Conservation (phyloP, 176 grass and related monocot species). For the Phoenix dactylifera region DNA sequence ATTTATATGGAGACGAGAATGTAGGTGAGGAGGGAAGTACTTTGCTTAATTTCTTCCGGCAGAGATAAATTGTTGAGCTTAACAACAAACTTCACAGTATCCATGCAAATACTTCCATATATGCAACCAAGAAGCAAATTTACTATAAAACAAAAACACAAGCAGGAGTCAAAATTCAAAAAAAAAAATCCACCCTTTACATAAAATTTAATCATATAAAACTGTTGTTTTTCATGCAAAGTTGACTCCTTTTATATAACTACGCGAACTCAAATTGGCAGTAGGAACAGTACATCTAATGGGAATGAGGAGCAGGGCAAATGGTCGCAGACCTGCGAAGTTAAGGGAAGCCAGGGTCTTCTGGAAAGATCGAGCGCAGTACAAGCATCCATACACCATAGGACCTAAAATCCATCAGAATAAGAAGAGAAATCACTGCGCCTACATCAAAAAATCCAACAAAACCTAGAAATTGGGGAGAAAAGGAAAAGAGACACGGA, state of each 20-base stretch:
- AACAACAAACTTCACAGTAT: no score
- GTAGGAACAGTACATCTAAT: background rate
- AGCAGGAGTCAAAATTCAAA: no score
- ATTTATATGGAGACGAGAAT: no score
- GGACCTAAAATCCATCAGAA: conserved; percentile 37
- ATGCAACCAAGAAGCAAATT: no score
- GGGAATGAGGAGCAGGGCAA: background rate
- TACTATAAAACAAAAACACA: no score
- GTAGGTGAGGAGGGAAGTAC: no score
- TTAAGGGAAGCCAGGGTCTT: conserved; percentile 65
- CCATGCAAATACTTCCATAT: no score
- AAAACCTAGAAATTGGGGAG: background rate
- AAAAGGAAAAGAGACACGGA: background rate
- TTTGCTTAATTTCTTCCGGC: no score
- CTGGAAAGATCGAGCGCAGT: conserved; percentile 64
- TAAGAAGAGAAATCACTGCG: background rate
- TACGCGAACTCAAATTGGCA: background rate
- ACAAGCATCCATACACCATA: conserved; percentile 95
- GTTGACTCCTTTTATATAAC: background rate
- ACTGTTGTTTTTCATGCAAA: no score
- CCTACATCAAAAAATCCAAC: background rate
- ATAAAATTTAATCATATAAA: no score
- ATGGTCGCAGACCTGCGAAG: conserved; percentile 43
- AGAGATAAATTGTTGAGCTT: no score
- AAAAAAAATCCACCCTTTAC: no score